These are phyloP conservation scores for Pittosporum tobira DNA, from an alignment of 129 eudicot genomes.

Conservation along the genomic window DNA sequence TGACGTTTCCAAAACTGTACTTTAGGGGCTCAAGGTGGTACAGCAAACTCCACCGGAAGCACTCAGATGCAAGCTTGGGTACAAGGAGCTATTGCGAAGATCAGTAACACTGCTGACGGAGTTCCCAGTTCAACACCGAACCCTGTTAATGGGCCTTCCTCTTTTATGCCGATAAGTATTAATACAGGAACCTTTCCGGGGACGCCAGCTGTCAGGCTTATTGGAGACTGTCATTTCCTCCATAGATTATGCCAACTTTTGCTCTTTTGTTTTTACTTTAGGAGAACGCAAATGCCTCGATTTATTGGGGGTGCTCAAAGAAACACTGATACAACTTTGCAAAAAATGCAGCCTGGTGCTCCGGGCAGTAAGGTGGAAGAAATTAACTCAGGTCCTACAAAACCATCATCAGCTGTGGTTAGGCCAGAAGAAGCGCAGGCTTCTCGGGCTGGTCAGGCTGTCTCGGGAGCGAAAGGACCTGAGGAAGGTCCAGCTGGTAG, in stretches of 20 bases:
- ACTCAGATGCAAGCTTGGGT: conserved; percentile 99
- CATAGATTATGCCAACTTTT: conserved; percentile 89
- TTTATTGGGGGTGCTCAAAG: conserved; percentile 58
- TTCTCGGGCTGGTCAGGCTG: conserved; percentile 54
- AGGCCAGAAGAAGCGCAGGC: conserved; percentile 56
- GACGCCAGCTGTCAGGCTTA: conserved; percentile 96
- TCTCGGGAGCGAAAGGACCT: conserved; percentile 51
- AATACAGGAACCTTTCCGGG: conserved; percentile 98
- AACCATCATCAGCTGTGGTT: conserved; percentile 33
- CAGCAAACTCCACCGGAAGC: conserved; percentile 71
- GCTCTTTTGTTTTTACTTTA: conserved; percentile 81
- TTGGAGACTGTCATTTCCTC: conserved; percentile 95
- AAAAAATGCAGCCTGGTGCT: conserved; percentile 50
- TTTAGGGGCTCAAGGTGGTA: conserved; percentile 69
- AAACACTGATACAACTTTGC: conserved; percentile 51
- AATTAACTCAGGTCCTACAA: conserved; percentile 40
- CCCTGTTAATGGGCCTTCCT: conserved; percentile 80
- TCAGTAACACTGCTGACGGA: conserved; percentile 77
- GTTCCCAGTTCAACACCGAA: conserved; percentile 62
- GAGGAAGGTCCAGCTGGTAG: conserved; percentile 77
- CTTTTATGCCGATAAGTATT: conserved; percentile 90
- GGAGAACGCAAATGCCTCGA: conserved; percentile 70
- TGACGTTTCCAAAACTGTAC: neutral
- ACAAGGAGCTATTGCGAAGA: conserved; percentile 98
- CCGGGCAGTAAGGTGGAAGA: conserved; percentile 78